Percentiles rank a stretch among this genome's conserved stretches.
Conservation (phyloP, 352 stramenopile genomes). For the Peronospora belbahrii region DNA sequence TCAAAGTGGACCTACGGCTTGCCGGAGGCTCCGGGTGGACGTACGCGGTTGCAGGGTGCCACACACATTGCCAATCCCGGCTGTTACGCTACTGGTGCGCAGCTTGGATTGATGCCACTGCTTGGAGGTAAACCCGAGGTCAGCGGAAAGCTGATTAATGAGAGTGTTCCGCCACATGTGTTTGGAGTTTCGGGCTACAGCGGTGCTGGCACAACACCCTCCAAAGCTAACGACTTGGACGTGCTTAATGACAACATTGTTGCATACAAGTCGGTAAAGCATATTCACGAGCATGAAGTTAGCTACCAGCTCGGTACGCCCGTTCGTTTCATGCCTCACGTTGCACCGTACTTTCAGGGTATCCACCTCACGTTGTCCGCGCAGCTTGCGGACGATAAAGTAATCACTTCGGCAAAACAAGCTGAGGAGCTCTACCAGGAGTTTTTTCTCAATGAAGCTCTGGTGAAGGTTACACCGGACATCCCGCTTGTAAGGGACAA, state of each 20-base stretch:
- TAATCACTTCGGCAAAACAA: constrained; percentile 52
- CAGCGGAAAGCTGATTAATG: constrained; percentile 44
- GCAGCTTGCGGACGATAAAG: constrained; percentile 52
- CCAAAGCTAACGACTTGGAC: constrained; percentile 72
- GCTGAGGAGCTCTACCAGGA: constrained; percentile 69
- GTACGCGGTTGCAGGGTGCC: constrained; percentile 43
- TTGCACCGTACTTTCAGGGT: constrained; percentile 90
- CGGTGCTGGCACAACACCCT: constrained; percentile 73
- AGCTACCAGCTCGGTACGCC: constrained; percentile 72
- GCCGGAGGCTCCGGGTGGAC: constrained; percentile 63
- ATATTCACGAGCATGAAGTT: constrained; percentile 87
- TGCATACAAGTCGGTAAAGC: constrained; percentile 86
- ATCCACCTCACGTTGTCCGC: constrained; percentile 88
- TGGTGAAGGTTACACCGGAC: constrained; percentile 69
- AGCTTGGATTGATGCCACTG: constrained; percentile 74
- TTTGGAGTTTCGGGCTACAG: constrained; percentile 88
- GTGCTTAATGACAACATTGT: constrained; percentile 84
- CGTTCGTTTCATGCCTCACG: constrained; percentile 91
- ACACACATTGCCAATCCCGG: constrained; percentile 85
- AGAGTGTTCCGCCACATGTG: constrained; percentile 61
- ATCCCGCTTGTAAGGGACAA: constrained; percentile 80
- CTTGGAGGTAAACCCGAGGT: constrained; percentile 57
- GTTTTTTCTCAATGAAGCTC: constrained; percentile 76
- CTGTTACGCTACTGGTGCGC: constrained; percentile 81
- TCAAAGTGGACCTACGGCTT: constrained; percentile 80